Conservation (phyloP, 2,329 filamentous ascomycete genomes). For the Tolypocladium guangdongense region DNA sequence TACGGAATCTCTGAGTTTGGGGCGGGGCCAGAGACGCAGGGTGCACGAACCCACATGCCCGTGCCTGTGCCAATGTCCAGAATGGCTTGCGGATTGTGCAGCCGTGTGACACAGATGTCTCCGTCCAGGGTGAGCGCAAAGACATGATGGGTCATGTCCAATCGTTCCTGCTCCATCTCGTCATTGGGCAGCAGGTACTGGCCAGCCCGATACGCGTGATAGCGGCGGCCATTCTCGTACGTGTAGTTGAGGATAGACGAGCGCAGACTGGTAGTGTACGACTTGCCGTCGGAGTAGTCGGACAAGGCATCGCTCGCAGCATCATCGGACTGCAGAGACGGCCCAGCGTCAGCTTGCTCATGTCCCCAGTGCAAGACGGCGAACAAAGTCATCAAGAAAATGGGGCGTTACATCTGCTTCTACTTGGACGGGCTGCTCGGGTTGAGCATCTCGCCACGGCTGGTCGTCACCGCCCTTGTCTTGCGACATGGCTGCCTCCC, state of each 20-base stretch:
- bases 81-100: slow-evolving; percentile 9
- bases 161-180: slow-evolving; percentile 34
- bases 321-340: not conserved
- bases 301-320: slow-evolving; percentile 7
- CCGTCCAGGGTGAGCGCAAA: slow-evolving; percentile 32
- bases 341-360: too few relatives aligned
- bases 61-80: slow-evolving; percentile 15
- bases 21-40: too few relatives aligned
- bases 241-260: slow-evolving; percentile 23
- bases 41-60: slow-evolving; percentile 7
- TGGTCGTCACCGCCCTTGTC: too few relatives aligned
- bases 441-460: too few relatives aligned
- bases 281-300: slow-evolving; percentile 8
- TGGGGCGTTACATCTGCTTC: too few relatives aligned
- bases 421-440: too few relatives aligned
- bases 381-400: too few relatives aligned
- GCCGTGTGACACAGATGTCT: slow-evolving; percentile 19
- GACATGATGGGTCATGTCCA: slow-evolving; percentile 43
- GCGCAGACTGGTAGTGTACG: slow-evolving; percentile 13
- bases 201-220: slow-evolving; percentile 25
- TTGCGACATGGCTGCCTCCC: too few relatives aligned
- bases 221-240: slow-evolving; percentile 28
- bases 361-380: too few relatives aligned
- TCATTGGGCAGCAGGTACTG: slow-evolving; percentile 14
- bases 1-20: too few relatives aligned